Evolutionary conservation across 1,284 basidiomycete species (phyloP), one percentile per base, ranked within the genome.

Genomic region (Moniliella sp.): DNA sequence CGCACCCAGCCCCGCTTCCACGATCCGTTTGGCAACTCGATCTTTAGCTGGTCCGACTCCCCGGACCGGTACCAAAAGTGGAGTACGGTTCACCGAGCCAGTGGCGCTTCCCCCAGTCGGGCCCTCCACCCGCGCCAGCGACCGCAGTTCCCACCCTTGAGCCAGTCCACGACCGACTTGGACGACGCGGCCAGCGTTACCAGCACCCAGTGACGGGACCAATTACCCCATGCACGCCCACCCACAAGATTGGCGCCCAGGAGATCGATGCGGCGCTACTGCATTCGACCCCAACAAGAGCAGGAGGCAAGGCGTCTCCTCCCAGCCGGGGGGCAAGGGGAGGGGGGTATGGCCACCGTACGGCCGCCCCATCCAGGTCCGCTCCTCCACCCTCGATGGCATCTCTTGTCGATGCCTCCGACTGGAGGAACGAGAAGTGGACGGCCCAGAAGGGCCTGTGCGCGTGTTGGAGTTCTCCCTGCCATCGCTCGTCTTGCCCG

Each of bases 1-100:
- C 67, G 71, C 44, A 74, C 74, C 44, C 79, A 83, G 61, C 71
- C 71, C 19, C 71, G 79, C 8, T 83, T 83, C 48, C 78, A 84
- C 59, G 79, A 83, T 49, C 80, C 79, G 4, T 33, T 45, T 21
- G 43, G 27, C 29, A 41, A 45, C 33, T 50, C 46, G 15, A 54
- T 54, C 39, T 54, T 54, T 21, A 48, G 45, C 19, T 51, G 48
- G 48, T 46, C 45, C 26, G 47, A 49, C 29, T 51, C 50, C 17
- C 42, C 42, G 12, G 49, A 50, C 25, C 43, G 49, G 8, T 54
- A 52, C 41, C 41, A 50, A 36, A 40, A 44, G n/a, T 34, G 35
- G 32, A 33, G 36, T 12, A 11, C 13, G 8, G 31, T 14, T 8
- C 18, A 28, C 33, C 15, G 12, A 13, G 16, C 28, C 16, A 12